Conservation (phyloP, 2,329 filamentous ascomycete genomes). For the Lachnum nothofagi region DNA sequence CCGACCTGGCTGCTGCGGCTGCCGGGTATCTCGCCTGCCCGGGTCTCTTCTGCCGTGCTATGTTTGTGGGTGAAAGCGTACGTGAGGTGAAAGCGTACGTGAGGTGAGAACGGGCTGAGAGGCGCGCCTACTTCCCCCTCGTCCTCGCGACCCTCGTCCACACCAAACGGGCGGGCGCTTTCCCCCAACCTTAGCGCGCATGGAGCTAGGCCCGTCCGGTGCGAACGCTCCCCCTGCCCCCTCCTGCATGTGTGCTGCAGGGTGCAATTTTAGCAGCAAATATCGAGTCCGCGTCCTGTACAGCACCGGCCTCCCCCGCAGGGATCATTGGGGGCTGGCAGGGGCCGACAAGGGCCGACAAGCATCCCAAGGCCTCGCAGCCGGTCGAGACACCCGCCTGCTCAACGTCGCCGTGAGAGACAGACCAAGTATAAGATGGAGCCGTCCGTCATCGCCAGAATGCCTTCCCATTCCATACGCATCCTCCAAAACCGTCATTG, state of each 20-base stretch:
- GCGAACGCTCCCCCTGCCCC: not conserved
- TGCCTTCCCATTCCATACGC: not conserved
- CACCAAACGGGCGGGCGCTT: not conserved
- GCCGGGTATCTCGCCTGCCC: too few relatives aligned
- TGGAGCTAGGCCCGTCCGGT: too few relatives aligned
- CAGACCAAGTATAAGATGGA: not conserved
- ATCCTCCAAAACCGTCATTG: not conserved
- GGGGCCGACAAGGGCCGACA: not conserved
- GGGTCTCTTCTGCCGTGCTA: too few relatives aligned
- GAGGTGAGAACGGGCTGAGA: not conserved
- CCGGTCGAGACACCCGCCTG: not conserved
- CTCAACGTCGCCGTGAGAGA: not conserved
- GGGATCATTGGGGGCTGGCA: not conserved
- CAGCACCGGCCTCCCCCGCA: slow-evolving; percentile 1
- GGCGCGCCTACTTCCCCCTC: not conserved
- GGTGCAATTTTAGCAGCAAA: slow-evolving; percentile 18
- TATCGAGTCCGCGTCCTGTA: not conserved
- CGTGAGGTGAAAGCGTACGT: too few relatives aligned
- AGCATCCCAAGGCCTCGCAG: not conserved
- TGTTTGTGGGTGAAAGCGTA: too few relatives aligned
- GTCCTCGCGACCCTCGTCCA: not conserved
- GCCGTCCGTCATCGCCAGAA: not conserved
- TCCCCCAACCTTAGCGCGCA: slow-evolving; percentile 2
- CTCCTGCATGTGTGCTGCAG: not conserved
- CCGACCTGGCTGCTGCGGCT: too few relatives aligned